Evolutionary conservation across 768 basidiomycete genomes (phyloP).

Genomic region (Lactarius quietus): DNA sequence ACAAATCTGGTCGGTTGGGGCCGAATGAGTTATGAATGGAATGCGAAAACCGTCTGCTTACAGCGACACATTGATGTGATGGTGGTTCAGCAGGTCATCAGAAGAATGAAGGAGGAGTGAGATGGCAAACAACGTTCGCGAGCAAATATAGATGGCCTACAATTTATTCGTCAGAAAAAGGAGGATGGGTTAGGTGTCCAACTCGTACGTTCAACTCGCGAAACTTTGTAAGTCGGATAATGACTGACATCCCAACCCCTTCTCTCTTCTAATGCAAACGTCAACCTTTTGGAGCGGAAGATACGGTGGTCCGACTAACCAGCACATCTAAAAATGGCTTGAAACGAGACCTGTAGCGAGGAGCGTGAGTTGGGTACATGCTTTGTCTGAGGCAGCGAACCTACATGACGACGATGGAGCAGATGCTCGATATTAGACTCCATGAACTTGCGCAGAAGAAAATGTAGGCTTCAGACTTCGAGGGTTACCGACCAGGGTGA

Average conservation of each 20-base stretch:
- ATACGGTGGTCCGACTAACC: conserved; percentile 37
- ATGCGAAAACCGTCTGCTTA: conserved; percentile 29
- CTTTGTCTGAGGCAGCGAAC: conserved; percentile 27
- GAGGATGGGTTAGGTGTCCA: not conserved
- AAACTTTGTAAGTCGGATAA: conserved; percentile 71
- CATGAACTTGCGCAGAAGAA: conserved; percentile 67
- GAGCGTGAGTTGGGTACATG: conserved; percentile 20
- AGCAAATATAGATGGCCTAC: conserved; percentile 65
- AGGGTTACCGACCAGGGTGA: conserved; percentile 4
- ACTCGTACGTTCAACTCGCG: conserved; percentile 73
- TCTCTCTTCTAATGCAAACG: conserved; percentile 44
- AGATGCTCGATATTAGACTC: conserved; percentile 63
- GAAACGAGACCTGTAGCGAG: conserved; percentile 51
- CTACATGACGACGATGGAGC: conserved; percentile 67
- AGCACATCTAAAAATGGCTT: conserved; percentile 57
- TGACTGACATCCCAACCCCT: conserved; percentile 56
- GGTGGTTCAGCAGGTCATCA: conserved; percentile 60
- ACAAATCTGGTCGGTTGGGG: not conserved
- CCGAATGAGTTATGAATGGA: not conserved
- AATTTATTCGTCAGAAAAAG: not conserved
- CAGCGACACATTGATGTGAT: conserved; percentile 61
- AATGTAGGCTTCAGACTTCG: conserved; percentile 64
- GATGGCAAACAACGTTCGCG: conserved; percentile 65
- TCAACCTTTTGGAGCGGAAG: not conserved
- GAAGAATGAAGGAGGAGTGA: conserved; percentile 65